These are phyloP conservation scores for Penicillium riverlandense DNA, from an alignment of 495 filamentous ascomycete species.

Conservation along the genomic window DNA sequence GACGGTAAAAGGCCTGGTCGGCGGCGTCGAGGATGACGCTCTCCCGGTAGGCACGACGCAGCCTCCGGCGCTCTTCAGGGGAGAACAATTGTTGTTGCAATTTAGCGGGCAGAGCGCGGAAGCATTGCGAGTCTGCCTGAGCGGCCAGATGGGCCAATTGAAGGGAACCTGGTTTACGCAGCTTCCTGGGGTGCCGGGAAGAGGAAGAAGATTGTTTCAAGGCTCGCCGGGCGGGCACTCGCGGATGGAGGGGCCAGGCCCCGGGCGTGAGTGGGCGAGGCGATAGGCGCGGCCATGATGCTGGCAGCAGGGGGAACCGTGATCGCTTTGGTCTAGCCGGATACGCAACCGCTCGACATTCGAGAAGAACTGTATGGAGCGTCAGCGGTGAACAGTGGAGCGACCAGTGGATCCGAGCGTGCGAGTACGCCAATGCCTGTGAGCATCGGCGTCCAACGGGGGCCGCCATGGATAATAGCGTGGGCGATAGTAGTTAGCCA, in stretches of 20 bases:
- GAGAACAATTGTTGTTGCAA: slow-evolving; percentile 64
- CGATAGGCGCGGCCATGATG: slow-evolving; percentile 13
- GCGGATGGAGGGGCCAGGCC: slow-evolving; percentile 7
- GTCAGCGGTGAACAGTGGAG: slow-evolving; percentile 11
- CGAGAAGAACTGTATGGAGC: slow-evolving; percentile 30
- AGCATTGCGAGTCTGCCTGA: slow-evolving; percentile 63
- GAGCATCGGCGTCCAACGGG: neutral
- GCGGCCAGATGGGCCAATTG: slow-evolving; percentile 34
- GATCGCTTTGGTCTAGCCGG: slow-evolving; percentile 24
- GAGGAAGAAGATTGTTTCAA: slow-evolving; percentile 9
- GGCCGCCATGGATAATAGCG: slow-evolving; percentile 24
- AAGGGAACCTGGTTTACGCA: slow-evolving; percentile 31
- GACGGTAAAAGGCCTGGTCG: slow-evolving; percentile 52
- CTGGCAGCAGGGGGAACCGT: slow-evolving; percentile 11
- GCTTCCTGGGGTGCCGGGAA: slow-evolving; percentile 8
- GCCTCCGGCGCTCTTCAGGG: slow-evolving; percentile 60
- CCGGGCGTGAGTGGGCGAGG: slow-evolving; percentile 3
- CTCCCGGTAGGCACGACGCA: slow-evolving; percentile 46
- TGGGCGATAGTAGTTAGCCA: slow-evolving; percentile 10
- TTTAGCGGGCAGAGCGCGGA: slow-evolving; percentile 62
- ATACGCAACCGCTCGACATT: slow-evolving; percentile 32
- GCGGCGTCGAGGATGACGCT: slow-evolving; percentile 63
- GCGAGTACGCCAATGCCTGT: too few species aligned
- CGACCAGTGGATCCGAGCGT: neutral
- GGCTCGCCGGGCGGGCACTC: neutral